These are phyloP conservation scores for Oidium heveae DNA, from an alignment of 2,329 filamentous ascomycete genomes.

Conservation along the genomic window DNA sequence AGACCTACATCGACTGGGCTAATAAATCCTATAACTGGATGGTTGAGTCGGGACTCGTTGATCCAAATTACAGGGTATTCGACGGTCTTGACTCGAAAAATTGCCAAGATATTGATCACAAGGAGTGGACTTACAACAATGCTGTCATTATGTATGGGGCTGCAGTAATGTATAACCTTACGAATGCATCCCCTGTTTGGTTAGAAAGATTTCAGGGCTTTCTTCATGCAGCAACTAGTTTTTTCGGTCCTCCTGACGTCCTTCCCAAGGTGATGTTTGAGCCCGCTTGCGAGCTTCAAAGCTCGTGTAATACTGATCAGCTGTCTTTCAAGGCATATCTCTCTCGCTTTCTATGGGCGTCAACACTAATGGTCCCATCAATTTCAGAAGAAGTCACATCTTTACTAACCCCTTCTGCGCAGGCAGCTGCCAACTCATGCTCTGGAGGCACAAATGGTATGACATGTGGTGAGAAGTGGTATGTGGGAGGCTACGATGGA, in stretches of 20 bases:
- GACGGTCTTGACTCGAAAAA: slow-evolving; percentile 31
- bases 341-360: slow-evolving; percentile 35
- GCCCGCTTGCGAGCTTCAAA: slow-evolving; percentile 33
- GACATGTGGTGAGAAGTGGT: slow-evolving; percentile 36
- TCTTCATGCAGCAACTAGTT: slow-evolving; percentile 23
- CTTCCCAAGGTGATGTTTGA: slow-evolving; percentile 38
- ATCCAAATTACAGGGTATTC: slow-evolving; percentile 26
- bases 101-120: slow-evolving; percentile 25
- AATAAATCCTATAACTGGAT: no score
- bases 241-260: slow-evolving; percentile 27
- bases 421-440: slow-evolving; percentile 30
- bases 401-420: slow-evolving; percentile 25
- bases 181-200: slow-evolving; percentile 26
- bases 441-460: slow-evolving; percentile 26
- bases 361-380: slow-evolving; percentile 29
- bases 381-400: slow-evolving; percentile 22
- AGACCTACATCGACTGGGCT: no score
- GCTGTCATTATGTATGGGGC: slow-evolving; percentile 41
- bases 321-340: slow-evolving; percentile 44
- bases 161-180: slow-evolving; percentile 36
- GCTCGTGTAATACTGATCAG: slow-evolving; percentile 35
- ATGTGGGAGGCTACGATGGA: slow-evolving; percentile 28
- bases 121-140: slow-evolving; percentile 39
- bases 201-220: slow-evolving; percentile 24
- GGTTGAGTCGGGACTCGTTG: slow-evolving; percentile 32